Conservation (phyloP, 2,329 filamentous ascomycete species). For the Aspergillus sojae region DNA sequence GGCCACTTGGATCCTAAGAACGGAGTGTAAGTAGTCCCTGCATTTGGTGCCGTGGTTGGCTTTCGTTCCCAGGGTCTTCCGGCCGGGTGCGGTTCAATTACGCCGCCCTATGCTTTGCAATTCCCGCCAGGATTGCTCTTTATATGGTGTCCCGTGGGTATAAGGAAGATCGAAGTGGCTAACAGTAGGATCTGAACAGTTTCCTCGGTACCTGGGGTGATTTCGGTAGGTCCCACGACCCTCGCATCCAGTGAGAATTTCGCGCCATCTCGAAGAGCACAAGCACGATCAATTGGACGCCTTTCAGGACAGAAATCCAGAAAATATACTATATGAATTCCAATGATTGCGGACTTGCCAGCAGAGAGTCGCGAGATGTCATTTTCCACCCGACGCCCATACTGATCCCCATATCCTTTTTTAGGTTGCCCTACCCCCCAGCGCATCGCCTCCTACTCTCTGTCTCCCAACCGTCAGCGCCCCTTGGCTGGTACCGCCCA, state of each 20-base stretch:
- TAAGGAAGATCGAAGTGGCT: slow-evolving; percentile 18
- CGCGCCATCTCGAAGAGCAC: background rate
- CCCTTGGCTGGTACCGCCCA: slow-evolving; percentile 76
- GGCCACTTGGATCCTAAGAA: slow-evolving; percentile 45
- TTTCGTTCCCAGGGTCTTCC: slow-evolving; percentile 9
- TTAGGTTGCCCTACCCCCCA: slow-evolving; percentile 49
- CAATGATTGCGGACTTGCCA: background rate
- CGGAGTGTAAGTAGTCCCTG: slow-evolving; percentile 43
- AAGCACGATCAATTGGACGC: slow-evolving; percentile 6
- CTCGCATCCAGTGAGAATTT: slow-evolving; percentile 5
- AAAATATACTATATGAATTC: background rate
- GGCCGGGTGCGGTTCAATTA: slow-evolving; percentile 3
- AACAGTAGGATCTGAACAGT: slow-evolving; percentile 49
- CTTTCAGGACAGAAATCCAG: background rate
- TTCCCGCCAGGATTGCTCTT: background rate
- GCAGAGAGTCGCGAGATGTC: background rate
- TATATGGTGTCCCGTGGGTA: background rate
- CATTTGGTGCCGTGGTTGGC: background rate
- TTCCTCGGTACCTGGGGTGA: slow-evolving; percentile 75
- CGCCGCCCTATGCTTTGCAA: background rate
- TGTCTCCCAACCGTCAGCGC: slow-evolving; percentile 87
- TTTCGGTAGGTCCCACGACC: slow-evolving; percentile 64
- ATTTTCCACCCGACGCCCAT: background rate
- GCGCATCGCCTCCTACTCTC: slow-evolving; percentile 68
- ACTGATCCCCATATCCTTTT: background rate